Conservation (phyloP, 441 rosid species). For the Populus hybrid region DNA sequence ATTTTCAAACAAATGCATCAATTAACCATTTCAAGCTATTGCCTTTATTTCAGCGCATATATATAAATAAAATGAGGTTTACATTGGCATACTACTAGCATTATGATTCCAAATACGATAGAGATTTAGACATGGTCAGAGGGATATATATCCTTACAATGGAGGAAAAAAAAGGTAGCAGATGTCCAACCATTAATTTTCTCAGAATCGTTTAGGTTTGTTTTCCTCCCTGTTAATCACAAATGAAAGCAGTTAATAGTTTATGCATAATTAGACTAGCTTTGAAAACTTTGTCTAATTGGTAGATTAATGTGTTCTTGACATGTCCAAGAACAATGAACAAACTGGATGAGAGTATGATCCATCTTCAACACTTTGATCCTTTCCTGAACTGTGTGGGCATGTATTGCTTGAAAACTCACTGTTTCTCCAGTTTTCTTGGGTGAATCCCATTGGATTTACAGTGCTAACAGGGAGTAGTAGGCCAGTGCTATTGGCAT, state of each 20-base stretch:
- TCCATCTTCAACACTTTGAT: background rate
- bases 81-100: too few species aligned
- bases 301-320: background rate
- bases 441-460: conserved; percentile 6
- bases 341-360: conserved; percentile 4
- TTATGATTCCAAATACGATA: background rate
- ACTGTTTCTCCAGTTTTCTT: background rate
- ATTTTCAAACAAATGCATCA: too few species aligned
- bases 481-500: conserved; percentile 74
- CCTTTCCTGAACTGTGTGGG: background rate
- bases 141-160: background rate
- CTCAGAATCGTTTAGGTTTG: background rate
- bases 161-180: background rate
- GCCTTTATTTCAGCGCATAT: too few species aligned
- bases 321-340: background rate
- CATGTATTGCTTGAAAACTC: background rate
- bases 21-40: too few species aligned
- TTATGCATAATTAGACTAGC: background rate
- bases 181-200: background rate
- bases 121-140: background rate
- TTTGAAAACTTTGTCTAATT: background rate
- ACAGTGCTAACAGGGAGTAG: conserved; percentile 65
- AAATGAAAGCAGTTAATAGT: background rate
- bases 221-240: background rate
- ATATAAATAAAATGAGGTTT: too few species aligned